phyloP scores from a whole-genome alignment of 2,329 filamentous ascomycete genomes.

The Zymoseptoria passerinii region DNA sequence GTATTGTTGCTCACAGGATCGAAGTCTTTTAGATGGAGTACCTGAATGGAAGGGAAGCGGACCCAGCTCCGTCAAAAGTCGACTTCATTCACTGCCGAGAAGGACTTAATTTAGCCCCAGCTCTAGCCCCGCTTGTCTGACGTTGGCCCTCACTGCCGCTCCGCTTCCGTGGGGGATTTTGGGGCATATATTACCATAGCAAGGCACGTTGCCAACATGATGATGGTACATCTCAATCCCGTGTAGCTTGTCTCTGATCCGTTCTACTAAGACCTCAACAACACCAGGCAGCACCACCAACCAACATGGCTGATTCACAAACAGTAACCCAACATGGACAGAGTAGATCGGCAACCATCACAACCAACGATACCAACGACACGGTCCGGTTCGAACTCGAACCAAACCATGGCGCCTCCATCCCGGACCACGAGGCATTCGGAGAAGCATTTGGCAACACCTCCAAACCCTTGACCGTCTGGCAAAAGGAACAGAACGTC shows the following conservation, averaged over 20 bases:
- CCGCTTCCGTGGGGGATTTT: not conserved
- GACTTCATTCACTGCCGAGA: not conserved
- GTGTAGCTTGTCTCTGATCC: not conserved
- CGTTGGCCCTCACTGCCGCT: not conserved
- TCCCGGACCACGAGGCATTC: conserved; percentile 31
- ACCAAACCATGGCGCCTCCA: conserved; percentile 35
- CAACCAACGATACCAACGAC: conserved; percentile 13
- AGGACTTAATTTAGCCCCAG: not conserved
- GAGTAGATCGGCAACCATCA: conserved; percentile 22
- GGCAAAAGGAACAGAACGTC: conserved; percentile 35
- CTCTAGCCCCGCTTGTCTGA: not conserved
- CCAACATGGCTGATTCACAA: conserved; percentile 15
- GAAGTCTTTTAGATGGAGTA: not conserved
- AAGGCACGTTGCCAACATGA: not conserved
- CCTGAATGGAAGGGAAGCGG: not conserved
- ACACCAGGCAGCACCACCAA: not conserved
- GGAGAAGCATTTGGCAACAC: conserved; percentile 26
- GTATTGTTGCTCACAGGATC: not conserved
- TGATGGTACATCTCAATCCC: not conserved
- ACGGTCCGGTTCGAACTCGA: conserved; percentile 13
- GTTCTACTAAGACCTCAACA: not conserved
- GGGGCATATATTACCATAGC: not conserved
- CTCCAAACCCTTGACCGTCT: conserved; percentile 30
- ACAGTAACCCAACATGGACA: conserved; percentile 20
- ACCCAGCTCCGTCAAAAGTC: not conserved